These are phyloP conservation scores for Rutstroemia sp. DNA, from an alignment of 2,329 filamentous ascomycete genomes.

Conservation along the genomic window DNA sequence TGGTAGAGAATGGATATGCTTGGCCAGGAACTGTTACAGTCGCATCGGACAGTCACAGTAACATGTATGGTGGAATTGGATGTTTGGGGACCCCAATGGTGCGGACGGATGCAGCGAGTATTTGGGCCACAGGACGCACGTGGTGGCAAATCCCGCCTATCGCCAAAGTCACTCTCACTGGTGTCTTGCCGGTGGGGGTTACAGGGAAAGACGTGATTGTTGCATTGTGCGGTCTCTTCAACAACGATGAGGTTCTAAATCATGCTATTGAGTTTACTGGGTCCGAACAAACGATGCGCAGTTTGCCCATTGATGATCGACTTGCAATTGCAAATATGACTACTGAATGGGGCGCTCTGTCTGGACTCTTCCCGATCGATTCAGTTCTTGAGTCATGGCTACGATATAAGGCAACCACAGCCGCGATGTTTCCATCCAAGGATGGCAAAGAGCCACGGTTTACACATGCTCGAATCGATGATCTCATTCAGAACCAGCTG, in stretches of 20 bases:
- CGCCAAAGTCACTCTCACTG: slow-evolving; percentile 71
- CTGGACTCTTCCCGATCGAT: slow-evolving; percentile 77
- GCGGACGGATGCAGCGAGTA: slow-evolving; percentile 76
- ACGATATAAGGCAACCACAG: slow-evolving; percentile 64
- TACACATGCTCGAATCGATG: slow-evolving; percentile 65
- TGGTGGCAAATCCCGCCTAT: slow-evolving; percentile 90
- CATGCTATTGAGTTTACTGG: slow-evolving; percentile 86
- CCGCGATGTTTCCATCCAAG: slow-evolving; percentile 50
- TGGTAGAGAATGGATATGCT: slow-evolving; percentile 76
- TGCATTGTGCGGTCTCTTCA: slow-evolving; percentile 79
- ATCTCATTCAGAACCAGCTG: slow-evolving; percentile 60
- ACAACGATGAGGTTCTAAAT: slow-evolving; percentile 82
- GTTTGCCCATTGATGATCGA: slow-evolving; percentile 64
- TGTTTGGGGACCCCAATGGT: slow-evolving; percentile 76
- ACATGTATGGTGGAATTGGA: slow-evolving; percentile 77
- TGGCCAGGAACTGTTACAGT: slow-evolving; percentile 84
- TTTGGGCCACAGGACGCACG: slow-evolving; percentile 75
- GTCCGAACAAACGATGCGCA: slow-evolving; percentile 66
- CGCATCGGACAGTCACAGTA: slow-evolving; percentile 70
- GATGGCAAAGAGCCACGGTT: slow-evolving; percentile 50
- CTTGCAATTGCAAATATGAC: slow-evolving; percentile 76
- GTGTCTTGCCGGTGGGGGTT: slow-evolving; percentile 68
- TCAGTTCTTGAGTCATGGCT: slow-evolving; percentile 64
- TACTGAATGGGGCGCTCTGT: slow-evolving; percentile 70
- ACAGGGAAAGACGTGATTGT: slow-evolving; percentile 94